These are phyloP conservation scores for Candida xiaguanensis DNA, from an alignment of 805 yeast species.

Conservation along the genomic window DNA sequence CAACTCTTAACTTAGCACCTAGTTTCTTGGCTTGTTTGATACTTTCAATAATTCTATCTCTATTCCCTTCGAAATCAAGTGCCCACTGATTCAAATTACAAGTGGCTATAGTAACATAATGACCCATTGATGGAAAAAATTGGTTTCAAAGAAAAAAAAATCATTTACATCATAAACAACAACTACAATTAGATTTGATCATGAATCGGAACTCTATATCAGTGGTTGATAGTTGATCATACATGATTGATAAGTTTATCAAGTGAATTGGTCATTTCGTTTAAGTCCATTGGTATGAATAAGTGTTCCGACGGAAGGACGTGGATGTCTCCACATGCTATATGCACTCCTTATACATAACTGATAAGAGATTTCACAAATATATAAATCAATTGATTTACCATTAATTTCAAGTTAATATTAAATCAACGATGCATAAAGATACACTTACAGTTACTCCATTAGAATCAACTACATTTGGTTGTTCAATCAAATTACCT, in stretches of 20 bases:
- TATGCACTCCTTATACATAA: background rate
- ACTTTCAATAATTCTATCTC: slow-evolving; percentile 84
- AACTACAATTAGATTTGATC: too few relatives aligned
- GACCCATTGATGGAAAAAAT: slow-evolving; percentile 60
- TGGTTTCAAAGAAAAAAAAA: background rate
- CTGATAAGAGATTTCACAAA: background rate
- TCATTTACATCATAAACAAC: too few relatives aligned
- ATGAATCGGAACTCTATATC: too few relatives aligned
- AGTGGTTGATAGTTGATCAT: too few relatives aligned
- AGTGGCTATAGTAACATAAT: slow-evolving; percentile 83
- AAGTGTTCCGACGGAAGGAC: background rate
- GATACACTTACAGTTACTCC: slow-evolving; percentile 38
- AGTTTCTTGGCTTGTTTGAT: slow-evolving; percentile 69
- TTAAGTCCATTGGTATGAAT: too few relatives aligned
- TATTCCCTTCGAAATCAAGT: slow-evolving; percentile 92
- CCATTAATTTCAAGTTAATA: background rate
- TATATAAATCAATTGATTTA: background rate
- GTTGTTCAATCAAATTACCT: slow-evolving; percentile 68
- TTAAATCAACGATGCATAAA: slow-evolving; percentile 15
- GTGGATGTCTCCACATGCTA: background rate
- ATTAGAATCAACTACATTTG: slow-evolving; percentile 52
- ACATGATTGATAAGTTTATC: too few relatives aligned
- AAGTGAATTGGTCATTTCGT: too few relatives aligned
- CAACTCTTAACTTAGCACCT: slow-evolving; percentile 84
- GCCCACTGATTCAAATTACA: slow-evolving; percentile 99